Evolutionary conservation across 805 yeast species (phyloP), one percentile per base, ranked within the genome.

Genomic region (Candida suzukii): DNA sequence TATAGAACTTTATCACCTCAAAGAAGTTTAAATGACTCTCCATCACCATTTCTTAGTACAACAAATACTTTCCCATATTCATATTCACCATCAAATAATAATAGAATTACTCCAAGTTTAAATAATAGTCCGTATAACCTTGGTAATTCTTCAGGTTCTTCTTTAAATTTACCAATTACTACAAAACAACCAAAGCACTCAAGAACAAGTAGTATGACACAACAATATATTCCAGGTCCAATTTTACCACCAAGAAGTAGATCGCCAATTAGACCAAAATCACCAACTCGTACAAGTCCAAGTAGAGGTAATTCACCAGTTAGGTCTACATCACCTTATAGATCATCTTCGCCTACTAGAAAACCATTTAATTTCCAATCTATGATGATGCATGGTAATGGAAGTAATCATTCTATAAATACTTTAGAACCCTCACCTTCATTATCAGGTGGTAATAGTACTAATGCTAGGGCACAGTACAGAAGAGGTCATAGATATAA

Each of bases 401-500:
- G 51, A 14, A 52, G 61, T 9, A 44, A 37, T 24, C 21, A 29
- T 13, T 41, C 44, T 10, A n/a, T 41, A 12, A 18, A n/a, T 7
- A 21, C 25, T 19, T 16, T 6, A 7, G 17, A 21, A 6, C 30
- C 49, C 32, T 39, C 41, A 28, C 12, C 14, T 39, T 19, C 18
- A 25, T 22, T 29, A 4, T 28, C 26, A 19, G 38, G 38, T 18
- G 31, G 41, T 19, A 18, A 30, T 16, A 39, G 37, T 7, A 29
- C 57, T 11, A 45, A 47, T 25, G 60, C 66, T 12, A 73, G 66
- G 53, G 76, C 88, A 1, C 79, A 84, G 0, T 86, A 80, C 52
- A 80, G 99, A 68, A 79, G 90, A 51, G 99, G 99, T 7, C 99
- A 91, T 61, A 75, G 91, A 51, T 91, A 91, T 58, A 91, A 91